Conservation (phyloP, 2,329 filamentous ascomycete genomes). For the Peltaster fructicola region DNA sequence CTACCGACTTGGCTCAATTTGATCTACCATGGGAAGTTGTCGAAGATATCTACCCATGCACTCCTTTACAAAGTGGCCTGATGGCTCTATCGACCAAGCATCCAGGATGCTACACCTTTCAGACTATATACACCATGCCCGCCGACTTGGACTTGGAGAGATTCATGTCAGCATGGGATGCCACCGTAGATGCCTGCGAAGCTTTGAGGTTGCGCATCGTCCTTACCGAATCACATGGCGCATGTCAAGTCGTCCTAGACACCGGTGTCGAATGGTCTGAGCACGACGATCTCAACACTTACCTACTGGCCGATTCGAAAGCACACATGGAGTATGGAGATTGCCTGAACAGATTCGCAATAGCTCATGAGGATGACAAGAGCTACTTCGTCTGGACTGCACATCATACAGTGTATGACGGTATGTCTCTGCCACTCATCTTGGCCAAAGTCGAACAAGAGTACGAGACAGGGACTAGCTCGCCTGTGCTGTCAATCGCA, state of each 20-base stretch:
- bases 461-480: too few species aligned
- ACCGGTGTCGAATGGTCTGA: too few species aligned
- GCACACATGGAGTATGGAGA: too few species aligned
- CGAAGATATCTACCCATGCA: constrained; percentile 26
- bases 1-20: constrained; percentile 3
- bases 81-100: constrained; percentile 14
- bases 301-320: too few species aligned
- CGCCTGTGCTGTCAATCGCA: too few species aligned
- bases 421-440: constrained; percentile 20
- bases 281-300: too few species aligned
- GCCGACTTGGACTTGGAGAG: constrained; percentile 15
- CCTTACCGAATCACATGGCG: constrained; percentile 19
- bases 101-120: constrained; percentile 2
- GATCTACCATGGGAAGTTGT: constrained; percentile 10
- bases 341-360: too few species aligned
- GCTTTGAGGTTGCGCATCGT: constrained; percentile 25
- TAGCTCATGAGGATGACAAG: constrained; percentile 3
- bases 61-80: constrained; percentile 24
- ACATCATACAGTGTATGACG: constrained; percentile 26
- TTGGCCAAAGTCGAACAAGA: constrained; percentile 19
- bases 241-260: constrained; percentile 23
- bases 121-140: constrained; percentile 2
- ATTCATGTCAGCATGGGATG: constrained; percentile 22
- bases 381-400: constrained; percentile 17
- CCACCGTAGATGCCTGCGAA: constrained; percentile 14